These are phyloP conservation scores for Fusarium sarcochroum DNA, from an alignment of 2,329 filamentous ascomycete species.

Conservation along the genomic window DNA sequence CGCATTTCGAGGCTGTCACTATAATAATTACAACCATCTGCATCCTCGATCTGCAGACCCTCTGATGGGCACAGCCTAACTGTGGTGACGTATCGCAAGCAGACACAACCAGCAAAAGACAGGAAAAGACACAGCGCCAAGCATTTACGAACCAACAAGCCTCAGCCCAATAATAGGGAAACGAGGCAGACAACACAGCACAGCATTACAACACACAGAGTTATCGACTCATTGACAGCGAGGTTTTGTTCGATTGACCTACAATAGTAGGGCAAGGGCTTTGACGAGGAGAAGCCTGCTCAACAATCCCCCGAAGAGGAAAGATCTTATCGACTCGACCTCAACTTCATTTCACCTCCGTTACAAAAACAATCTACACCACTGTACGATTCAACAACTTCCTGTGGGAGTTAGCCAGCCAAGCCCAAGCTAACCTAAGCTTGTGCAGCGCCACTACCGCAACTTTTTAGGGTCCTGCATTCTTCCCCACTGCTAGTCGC, in stretches of 20 bases:
- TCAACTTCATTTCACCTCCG: constrained; percentile 32
- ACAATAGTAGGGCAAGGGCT: constrained; percentile 41
- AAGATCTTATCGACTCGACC: constrained; percentile 35
- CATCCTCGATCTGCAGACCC: constrained; percentile 41
- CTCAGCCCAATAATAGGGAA: constrained; percentile 29
- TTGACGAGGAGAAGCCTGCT: constrained; percentile 23
- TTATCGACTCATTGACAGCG: constrained; percentile 25
- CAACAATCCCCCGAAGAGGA: constrained; percentile 38
- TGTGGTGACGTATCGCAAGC: constrained; percentile 46
- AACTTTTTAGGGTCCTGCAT: constrained; percentile 43
- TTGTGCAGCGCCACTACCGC: constrained; percentile 36
- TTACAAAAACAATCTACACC: constrained; percentile 13
- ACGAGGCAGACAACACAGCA: constrained; percentile 36
- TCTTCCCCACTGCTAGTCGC: constrained; percentile 33
- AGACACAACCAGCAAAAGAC: constrained; percentile 37
- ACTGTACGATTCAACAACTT: constrained; percentile 29
- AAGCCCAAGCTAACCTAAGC: constrained; percentile 22
- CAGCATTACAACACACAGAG: constrained; percentile 5
- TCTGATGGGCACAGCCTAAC: constrained; percentile 40
- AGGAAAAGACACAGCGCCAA: constrained; percentile 40
- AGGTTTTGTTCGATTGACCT: constrained; percentile 3
- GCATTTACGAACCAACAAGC: constrained; percentile 34
- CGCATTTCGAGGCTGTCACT: constrained; percentile 36
- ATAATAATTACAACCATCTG: constrained; percentile 45
- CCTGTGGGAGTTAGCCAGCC: constrained; percentile 27